A percentile compares a stretch with the other conserved stretches of the same genome.
Conservation (phyloP, 331 rosid species). For the Phaseolus coccineus region DNA sequence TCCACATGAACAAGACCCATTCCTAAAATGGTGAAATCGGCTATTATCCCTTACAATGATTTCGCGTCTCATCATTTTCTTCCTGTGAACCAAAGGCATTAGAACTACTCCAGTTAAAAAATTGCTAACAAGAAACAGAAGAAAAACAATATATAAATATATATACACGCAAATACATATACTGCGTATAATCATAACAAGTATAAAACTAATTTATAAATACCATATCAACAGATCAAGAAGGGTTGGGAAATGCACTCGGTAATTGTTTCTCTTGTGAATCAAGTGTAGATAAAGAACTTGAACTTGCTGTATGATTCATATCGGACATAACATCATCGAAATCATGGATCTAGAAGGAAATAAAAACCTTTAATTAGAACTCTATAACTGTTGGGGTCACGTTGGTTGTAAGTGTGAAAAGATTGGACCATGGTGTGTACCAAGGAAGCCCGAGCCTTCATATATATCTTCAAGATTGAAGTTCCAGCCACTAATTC, state of each 20-base stretch:
- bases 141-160: neutral
- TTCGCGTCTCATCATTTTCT: slow-evolving; percentile 54
- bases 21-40: slow-evolving; percentile 60
- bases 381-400: slow-evolving; percentile 30
- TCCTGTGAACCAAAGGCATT: slow-evolving; percentile 66
- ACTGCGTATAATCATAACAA: neutral
- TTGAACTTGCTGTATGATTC: slow-evolving; percentile 58
- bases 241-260: slow-evolving; percentile 47
- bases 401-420: slow-evolving; percentile 14
- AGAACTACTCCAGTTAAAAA: slow-evolving; percentile 38
- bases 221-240: slow-evolving; percentile 61
- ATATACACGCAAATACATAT: too few relatives aligned
- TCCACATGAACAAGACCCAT: slow-evolving; percentile 59
- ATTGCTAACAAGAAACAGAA: slow-evolving; percentile 23
- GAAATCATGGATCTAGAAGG: slow-evolving; percentile 72
- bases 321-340: slow-evolving; percentile 67
- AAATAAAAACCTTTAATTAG: slow-evolving; percentile 41
- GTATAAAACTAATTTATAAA: slow-evolving; percentile 22
- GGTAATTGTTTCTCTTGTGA: slow-evolving; percentile 59
- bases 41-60: slow-evolving; percentile 60
- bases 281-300: slow-evolving; percentile 59
- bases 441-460: slow-evolving; percentile 93
- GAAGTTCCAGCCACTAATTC: slow-evolving; percentile 95
- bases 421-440: slow-evolving; percentile 31
- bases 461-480: slow-evolving; percentile 75